Evolutionary conservation across 768 basidiomycete genomes (phyloP).

Genomic region (Lactarius pseudohatsudake): DNA sequence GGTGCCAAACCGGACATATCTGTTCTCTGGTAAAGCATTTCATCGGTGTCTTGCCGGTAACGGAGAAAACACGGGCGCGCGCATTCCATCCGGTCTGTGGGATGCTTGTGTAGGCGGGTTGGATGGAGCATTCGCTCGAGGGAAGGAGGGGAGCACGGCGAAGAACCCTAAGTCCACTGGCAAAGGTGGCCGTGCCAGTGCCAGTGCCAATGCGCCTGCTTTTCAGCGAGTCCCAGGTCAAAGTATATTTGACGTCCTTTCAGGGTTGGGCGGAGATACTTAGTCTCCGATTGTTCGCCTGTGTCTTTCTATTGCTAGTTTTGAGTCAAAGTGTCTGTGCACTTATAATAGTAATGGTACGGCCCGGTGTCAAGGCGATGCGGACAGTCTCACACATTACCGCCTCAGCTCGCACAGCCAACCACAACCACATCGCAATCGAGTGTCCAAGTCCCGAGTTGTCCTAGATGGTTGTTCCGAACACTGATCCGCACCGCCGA

Average conservation of each 20-base stretch:
- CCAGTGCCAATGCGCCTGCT: background rate
- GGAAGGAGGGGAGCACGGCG: slow-evolving; percentile 18
- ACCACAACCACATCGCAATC: background rate
- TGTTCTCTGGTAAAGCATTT: slow-evolving; percentile 60
- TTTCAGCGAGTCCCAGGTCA: background rate
- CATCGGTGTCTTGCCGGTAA: slow-evolving; percentile 50
- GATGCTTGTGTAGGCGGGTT: slow-evolving; percentile 21
- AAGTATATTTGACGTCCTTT: slow-evolving; percentile 20
- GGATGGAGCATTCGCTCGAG: slow-evolving; percentile 18
- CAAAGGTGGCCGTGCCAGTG: slow-evolving; percentile 37
- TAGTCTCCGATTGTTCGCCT: background rate
- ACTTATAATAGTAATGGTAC: background rate
- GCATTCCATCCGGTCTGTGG: slow-evolving; percentile 30
- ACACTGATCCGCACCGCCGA: background rate
- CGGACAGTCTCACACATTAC: background rate
- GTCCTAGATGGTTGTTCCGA: background rate
- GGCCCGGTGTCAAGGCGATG: background rate
- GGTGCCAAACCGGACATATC: slow-evolving; percentile 46
- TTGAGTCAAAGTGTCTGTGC: background rate
- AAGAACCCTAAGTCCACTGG: slow-evolving; percentile 30
- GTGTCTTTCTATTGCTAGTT: no score
- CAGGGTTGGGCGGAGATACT: slow-evolving; percentile 13
- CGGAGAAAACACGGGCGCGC: slow-evolving; percentile 27
- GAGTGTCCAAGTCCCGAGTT: background rate
- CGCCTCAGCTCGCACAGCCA: background rate